Evolutionary conservation across 768 basidiomycete species (phyloP), one percentile per base, ranked within the genome.

Genomic region (Hemileccinum rubropunctum): DNA sequence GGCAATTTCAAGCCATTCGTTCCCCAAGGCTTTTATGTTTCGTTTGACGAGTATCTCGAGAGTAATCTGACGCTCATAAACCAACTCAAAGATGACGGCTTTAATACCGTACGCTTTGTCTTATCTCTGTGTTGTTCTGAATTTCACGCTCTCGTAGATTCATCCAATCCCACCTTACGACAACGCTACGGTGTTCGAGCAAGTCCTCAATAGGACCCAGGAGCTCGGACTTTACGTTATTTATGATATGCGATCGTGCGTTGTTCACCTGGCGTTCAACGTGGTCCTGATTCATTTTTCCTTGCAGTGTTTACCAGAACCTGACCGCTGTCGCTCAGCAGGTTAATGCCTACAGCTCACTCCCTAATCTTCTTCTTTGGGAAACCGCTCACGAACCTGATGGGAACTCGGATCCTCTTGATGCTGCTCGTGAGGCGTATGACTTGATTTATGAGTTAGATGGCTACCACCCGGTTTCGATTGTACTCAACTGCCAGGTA

Each of bases 381-480:
- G 87, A 88, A 60, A 87, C 84, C 7, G 83, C 76, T 6, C 85
- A 88, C 57, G 85, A 89, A 60, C 84, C 81, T 1, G 86, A 88
- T 48, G 85, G 86, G 35, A 81, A 78, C 18, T 75, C 76, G 1
- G 83, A 87, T 52, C 83, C 87, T 26, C 40, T 41, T 7, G 14
- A 76, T 47, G 84, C 85, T 0, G 81, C 86, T 5, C 54, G 49
- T 1, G 43, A 36, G 1, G 62, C 81, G 1, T 76, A 78, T 49
- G 73, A 80, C 45, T 54, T 72, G 30, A 79, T 84, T 48, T 68
- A 74, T 52, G 45, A 65, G 18, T 57, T 78, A 3, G 82, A 83
- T 44, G 76, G 77, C 0, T 84, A 83, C 60, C 82, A 83, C 53
- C 81, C 81, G 0, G 69, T 81, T 20, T 78, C 80, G 0, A 71